phyloP scores from a whole-genome alignment of 148 eudicot genomes.

The Cornus suecica region DNA sequence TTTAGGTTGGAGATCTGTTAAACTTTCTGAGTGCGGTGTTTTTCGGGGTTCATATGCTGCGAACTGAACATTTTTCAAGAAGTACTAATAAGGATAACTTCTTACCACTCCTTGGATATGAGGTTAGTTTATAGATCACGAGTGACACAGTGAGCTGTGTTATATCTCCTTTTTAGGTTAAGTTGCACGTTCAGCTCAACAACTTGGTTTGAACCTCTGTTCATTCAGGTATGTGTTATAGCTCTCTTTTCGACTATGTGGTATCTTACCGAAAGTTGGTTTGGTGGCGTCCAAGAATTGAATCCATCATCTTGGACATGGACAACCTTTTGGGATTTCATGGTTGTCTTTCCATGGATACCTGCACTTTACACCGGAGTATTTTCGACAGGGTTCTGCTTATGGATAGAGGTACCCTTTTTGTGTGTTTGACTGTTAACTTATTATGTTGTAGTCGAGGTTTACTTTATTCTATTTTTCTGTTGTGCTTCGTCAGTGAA shows the following conservation, averaged over 20 bases:
- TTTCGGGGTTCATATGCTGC: constrained; percentile 73
- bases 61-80: constrained; percentile 65
- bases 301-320: constrained; percentile 50
- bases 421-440: neutral
- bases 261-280: constrained; percentile 40
- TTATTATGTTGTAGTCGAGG: neutral
- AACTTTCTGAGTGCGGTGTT: constrained; percentile 65
- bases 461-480: no score
- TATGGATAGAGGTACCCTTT: constrained; percentile 67
- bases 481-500: neutral
- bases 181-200: neutral
- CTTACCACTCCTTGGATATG: constrained; percentile 63
- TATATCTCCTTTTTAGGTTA: neutral
- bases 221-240: constrained; percentile 49
- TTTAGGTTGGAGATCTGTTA: constrained; percentile 71
- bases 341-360: constrained; percentile 57
- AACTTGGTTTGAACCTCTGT: constrained; percentile 7
- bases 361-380: constrained; percentile 71
- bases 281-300: constrained; percentile 22
- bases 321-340: constrained; percentile 33
- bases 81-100: constrained; percentile 46
- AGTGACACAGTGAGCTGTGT: neutral
- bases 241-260: constrained; percentile 51
- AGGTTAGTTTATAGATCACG: constrained; percentile 33
- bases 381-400: constrained; percentile 64